Evolutionary conservation across 2,329 filamentous ascomycete species (phyloP).

Genomic region (Setomelanomma holmii): DNA sequence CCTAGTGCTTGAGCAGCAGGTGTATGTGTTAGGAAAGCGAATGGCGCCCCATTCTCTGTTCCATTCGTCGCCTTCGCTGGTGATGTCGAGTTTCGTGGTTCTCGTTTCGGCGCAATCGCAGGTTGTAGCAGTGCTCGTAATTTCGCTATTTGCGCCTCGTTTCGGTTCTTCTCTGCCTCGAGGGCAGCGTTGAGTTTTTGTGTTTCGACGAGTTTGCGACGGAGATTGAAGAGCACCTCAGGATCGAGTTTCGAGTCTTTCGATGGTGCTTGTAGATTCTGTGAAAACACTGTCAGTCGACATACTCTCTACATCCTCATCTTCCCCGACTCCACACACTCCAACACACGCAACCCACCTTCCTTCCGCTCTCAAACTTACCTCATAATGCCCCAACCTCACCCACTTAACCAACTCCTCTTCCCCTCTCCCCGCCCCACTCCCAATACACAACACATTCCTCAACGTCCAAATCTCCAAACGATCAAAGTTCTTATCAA

Average conservation of each 20-base stretch:
- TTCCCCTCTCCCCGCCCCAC: conserved; percentile 67
- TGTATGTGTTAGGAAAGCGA: conserved; percentile 65
- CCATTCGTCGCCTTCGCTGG: conserved; percentile 10
- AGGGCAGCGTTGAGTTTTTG: conserved; percentile 75
- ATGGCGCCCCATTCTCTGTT: conserved; percentile 30
- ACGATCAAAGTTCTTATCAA: conserved; percentile 60
- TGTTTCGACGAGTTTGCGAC: conserved; percentile 79
- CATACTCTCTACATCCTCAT: neutral
- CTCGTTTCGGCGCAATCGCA: conserved; percentile 17
- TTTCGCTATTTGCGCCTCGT: conserved; percentile 72
- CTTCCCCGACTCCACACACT: too few species aligned
- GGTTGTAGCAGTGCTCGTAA: conserved; percentile 64
- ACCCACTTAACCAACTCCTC: conserved; percentile 72
- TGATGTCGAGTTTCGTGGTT: conserved; percentile 27
- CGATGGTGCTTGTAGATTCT: conserved; percentile 36
- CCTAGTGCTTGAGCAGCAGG: conserved; percentile 56
- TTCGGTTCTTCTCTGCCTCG: conserved; percentile 72
- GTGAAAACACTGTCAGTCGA: conserved; percentile 2
- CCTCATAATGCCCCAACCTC: conserved; percentile 84
- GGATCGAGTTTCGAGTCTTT: conserved; percentile 60
- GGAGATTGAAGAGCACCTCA: conserved; percentile 74
- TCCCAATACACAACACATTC: conserved; percentile 65
- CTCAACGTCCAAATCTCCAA: conserved; percentile 81
- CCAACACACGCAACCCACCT: too few species aligned
- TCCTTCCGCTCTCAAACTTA: conserved; percentile 48